Conservation (phyloP, 495 filamentous ascomycete species). For the Glonium stellatum region DNA sequence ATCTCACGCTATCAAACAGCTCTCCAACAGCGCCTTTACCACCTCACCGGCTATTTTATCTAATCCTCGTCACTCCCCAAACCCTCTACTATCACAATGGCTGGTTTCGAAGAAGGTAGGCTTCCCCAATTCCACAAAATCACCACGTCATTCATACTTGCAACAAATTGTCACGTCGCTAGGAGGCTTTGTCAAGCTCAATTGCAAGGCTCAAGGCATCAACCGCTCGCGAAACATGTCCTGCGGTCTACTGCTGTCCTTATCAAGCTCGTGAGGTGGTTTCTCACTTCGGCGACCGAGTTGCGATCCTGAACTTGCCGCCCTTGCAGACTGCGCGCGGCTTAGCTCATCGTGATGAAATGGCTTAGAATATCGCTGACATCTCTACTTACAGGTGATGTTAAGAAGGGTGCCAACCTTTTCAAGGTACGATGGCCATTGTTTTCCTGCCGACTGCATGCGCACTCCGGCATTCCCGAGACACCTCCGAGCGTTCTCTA, state of each 20-base stretch:
- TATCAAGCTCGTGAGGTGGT: not conserved
- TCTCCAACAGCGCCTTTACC: not conserved
- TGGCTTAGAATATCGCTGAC: slow-evolving; percentile 33
- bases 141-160: slow-evolving; percentile 1
- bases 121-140: slow-evolving; percentile 3
- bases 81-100: slow-evolving; percentile 21
- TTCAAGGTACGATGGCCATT: slow-evolving; percentile 62
- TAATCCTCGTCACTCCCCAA: not conserved
- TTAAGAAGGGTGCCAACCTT: slow-evolving; percentile 95
- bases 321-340: not conserved
- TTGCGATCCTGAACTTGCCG: not conserved
- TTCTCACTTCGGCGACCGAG: not conserved
- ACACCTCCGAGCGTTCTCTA: slow-evolving; percentile 5
- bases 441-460: not conserved
- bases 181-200: not conserved
- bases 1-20: not conserved
- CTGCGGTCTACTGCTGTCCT: not conserved
- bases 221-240: not conserved
- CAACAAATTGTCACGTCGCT: not conserved
- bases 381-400: slow-evolving; percentile 58
- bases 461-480: not conserved
- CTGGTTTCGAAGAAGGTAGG: slow-evolving; percentile 28
- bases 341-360: not conserved
- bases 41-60: not conserved
- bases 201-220: not conserved